Conservation (phyloP, 1,284 basidiomycete species). For the Xanthoconium separans region DNA sequence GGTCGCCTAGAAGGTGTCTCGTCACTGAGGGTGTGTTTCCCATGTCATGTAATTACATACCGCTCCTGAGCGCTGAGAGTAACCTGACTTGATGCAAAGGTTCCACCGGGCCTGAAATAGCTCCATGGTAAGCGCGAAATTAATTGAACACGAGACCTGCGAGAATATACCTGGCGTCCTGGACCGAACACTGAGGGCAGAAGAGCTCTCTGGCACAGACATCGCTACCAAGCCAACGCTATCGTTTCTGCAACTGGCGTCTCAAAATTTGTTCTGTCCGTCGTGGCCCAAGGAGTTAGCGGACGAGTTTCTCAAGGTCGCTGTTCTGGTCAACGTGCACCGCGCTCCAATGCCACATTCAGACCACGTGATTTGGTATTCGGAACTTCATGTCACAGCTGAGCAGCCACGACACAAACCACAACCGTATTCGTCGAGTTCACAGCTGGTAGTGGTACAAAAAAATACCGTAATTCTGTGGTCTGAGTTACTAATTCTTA, state of each 20-base stretch:
- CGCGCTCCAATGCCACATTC: constrained; percentile 1
- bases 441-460: too few species aligned
- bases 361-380: constrained; percentile 13
- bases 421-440: too few species aligned
- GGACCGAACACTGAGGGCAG: constrained; percentile 15
- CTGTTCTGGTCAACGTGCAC: constrained; percentile 9
- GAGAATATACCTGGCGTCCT: constrained; percentile 15
- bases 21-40: constrained; percentile 3
- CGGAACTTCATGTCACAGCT: too few species aligned
- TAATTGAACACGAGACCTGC: not conserved
- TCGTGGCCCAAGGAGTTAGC: not conserved
- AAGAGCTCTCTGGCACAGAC: constrained; percentile 17
- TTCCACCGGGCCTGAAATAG: constrained; percentile 36
- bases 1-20: constrained; percentile 52
- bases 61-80: constrained; percentile 73
- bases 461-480: too few species aligned
- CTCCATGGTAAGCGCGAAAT: constrained; percentile 3
- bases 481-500: too few species aligned
- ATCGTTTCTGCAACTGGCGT: not conserved
- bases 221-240: constrained; percentile 8
- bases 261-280: not conserved
- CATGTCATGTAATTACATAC: constrained; percentile 30
- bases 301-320: not conserved
- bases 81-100: constrained; percentile 72
- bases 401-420: too few species aligned